Evolutionary conservation across 2,329 filamentous ascomycete species (phyloP).

Genomic region (Plectosphaerella cucumerina): DNA sequence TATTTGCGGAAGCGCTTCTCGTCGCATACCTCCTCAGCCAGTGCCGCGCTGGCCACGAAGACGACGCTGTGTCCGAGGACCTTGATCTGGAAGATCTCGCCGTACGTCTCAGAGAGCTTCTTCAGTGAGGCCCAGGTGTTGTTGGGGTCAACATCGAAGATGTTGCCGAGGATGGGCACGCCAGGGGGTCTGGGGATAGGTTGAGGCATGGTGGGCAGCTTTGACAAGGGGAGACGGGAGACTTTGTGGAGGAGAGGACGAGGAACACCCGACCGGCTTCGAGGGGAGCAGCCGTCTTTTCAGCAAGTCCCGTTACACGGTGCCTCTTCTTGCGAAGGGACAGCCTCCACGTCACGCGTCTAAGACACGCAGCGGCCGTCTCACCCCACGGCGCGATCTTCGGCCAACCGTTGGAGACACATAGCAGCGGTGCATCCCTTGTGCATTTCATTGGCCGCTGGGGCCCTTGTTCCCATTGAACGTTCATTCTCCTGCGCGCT

Average conservation of each 20-base stretch:
- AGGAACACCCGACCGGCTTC: background rate
- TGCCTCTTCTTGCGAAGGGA: background rate
- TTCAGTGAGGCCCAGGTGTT: constrained; percentile 33
- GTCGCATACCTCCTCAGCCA: constrained; percentile 43
- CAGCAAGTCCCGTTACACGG: background rate
- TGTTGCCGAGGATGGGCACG: constrained; percentile 30
- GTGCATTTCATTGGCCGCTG: background rate
- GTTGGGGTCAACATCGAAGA: constrained; percentile 27
- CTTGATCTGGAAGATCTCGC: constrained; percentile 34
- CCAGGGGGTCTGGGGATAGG: constrained; percentile 30
- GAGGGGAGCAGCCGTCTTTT: background rate
- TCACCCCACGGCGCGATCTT: background rate
- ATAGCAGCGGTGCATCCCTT: background rate
- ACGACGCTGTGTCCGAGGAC: constrained; percentile 29
- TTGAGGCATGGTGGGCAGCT: constrained; percentile 21
- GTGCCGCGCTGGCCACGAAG: constrained; percentile 34
- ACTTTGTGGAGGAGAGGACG: background rate
- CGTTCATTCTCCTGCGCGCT: background rate
- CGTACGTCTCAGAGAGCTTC: constrained; percentile 27
- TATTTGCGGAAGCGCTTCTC: constrained; percentile 50
- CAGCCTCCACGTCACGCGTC: background rate
- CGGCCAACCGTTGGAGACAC: background rate
- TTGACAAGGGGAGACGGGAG: background rate
- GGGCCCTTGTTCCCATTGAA: background rate
- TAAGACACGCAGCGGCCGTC: background rate